These are phyloP conservation scores for Daldinia concentrica DNA, from an alignment of 495 filamentous ascomycete species.

Conservation along the genomic window DNA sequence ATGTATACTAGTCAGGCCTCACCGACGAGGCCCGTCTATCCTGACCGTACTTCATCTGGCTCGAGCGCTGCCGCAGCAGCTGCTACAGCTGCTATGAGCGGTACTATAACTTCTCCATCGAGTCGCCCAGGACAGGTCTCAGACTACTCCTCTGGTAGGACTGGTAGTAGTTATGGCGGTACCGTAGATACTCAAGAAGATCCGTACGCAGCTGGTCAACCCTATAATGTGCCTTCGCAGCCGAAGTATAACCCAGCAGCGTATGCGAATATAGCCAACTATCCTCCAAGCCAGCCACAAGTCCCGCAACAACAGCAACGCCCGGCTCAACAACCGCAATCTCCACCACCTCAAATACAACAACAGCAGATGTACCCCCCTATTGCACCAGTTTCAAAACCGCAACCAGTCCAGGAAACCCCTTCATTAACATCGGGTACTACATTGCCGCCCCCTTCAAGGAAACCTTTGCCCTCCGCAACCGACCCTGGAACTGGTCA, in stretches of 20 bases:
- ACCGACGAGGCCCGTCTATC: constrained; percentile 50
- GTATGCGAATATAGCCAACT: constrained; percentile 70
- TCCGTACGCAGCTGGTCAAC: constrained; percentile 57
- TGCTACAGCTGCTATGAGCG: constrained; percentile 57
- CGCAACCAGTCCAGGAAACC: constrained; percentile 51
- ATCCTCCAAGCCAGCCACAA: constrained; percentile 53
- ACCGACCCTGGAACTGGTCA: constrained; percentile 72
- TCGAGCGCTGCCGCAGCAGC: constrained; percentile 56
- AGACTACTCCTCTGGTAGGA: constrained; percentile 51
- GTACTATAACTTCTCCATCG: constrained; percentile 45
- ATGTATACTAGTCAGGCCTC: constrained; percentile 63
- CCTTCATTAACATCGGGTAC: constrained; percentile 46
- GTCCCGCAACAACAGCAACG: constrained; percentile 48
- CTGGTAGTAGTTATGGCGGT: constrained; percentile 53
- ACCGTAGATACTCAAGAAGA: constrained; percentile 51
- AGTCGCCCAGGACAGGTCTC: constrained; percentile 44
- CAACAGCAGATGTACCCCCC: constrained; percentile 42
- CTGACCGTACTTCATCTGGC: constrained; percentile 53
- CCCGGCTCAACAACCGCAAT: constrained; percentile 48
- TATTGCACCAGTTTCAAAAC: constrained; percentile 47
- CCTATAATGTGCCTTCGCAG: constrained; percentile 59
- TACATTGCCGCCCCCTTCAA: constrained; percentile 51
- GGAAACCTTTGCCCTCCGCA: constrained; percentile 65
- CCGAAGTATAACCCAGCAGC: constrained; percentile 76
- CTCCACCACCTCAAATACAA: constrained; percentile 49